Base-by-base conservation (phyloP, 2,329 filamentous ascomycete genomes). In the Scedosporium apiospermum region DNA sequence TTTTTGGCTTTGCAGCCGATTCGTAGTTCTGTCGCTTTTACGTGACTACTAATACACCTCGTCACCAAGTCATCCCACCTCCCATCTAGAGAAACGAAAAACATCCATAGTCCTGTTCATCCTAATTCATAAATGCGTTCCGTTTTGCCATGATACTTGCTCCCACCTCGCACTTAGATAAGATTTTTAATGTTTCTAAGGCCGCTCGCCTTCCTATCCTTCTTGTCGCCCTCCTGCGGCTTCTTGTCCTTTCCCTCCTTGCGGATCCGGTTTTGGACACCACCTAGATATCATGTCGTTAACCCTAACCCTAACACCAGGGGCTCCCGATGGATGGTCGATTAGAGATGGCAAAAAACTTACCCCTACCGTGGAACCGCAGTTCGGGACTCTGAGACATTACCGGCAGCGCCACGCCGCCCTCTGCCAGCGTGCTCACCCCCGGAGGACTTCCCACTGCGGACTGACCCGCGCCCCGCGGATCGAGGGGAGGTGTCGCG, bases 191-290 rank as follows among this genome's bases (percentile, higher is more conserved):
- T 77, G 14, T 73, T 63, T 30, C 64, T 49, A 38, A 65, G 30
- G n/a, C 51, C 57, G n/a, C 58, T 73, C 23, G 69, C 69, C 63
- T 76, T 77, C 67, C 76, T 77, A 12, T 74, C 73, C 64, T 73
- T 72, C 55, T 69, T 73, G 34, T 73, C 73, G 62, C 74, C 67
- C 10, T 80, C 78, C 5, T 80, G 77, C 46, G 73, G 74, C 57
- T 72, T 73, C 65, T 79, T 80, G 41, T 81, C 78, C 64, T 82
- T 82, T 9, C 68, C 69, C 30, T 83, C 79, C 66, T 82, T 79
- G 3, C 77, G 77, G 1, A 76, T 69, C 34, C 75, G 69, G 67
- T 79, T 82, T 65, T 81, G 79, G 7, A 80, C 73, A 23, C 79
- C 78, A 18, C 80, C 80, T 78, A 67, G 21, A 57, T 60, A 10